Evolutionary conservation across 306 rosid genomes (phyloP).

Genomic region (Corylus avellana): DNA sequence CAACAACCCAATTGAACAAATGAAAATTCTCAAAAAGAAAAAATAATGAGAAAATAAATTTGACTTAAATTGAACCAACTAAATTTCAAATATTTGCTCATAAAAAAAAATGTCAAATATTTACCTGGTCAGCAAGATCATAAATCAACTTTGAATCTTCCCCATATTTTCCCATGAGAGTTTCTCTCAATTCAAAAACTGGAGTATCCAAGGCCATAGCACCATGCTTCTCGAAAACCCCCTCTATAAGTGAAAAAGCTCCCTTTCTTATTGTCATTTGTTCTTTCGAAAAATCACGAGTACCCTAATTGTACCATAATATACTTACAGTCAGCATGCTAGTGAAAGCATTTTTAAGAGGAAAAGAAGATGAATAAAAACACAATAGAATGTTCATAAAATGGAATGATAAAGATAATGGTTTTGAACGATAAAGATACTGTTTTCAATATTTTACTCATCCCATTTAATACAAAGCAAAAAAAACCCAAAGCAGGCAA

Average conservation of each 20-base stretch:
- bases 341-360: slow-evolving; percentile 11
- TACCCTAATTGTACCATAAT: slow-evolving; percentile 58
- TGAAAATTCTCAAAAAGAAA: background rate
- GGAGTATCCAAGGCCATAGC: slow-evolving; percentile 97
- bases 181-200: slow-evolving; percentile 88
- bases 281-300: slow-evolving; percentile 94
- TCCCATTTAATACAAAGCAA: background rate
- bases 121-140: slow-evolving; percentile 99
- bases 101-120: too few relatives aligned
- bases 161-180: slow-evolving; percentile 94
- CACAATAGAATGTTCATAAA: background rate
- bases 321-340: slow-evolving; percentile 38
- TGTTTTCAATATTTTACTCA: background rate
- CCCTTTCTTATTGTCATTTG: slow-evolving; percentile 89
- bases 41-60: background rate
- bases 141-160: slow-evolving; percentile 95
- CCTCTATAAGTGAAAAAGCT: slow-evolving; percentile 79
- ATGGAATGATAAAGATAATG: background rate
- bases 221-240: slow-evolving; percentile 92
- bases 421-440: background rate
- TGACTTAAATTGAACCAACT: slow-evolving; percentile 17
- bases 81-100: slow-evolving; percentile 15
- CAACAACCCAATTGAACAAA: background rate
- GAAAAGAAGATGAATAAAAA: slow-evolving; percentile 11
- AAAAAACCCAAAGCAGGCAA: background rate